These are phyloP conservation scores for Pleurotus ostreatus DNA, from an alignment of 768 basidiomycete species.

Conservation along the genomic window DNA sequence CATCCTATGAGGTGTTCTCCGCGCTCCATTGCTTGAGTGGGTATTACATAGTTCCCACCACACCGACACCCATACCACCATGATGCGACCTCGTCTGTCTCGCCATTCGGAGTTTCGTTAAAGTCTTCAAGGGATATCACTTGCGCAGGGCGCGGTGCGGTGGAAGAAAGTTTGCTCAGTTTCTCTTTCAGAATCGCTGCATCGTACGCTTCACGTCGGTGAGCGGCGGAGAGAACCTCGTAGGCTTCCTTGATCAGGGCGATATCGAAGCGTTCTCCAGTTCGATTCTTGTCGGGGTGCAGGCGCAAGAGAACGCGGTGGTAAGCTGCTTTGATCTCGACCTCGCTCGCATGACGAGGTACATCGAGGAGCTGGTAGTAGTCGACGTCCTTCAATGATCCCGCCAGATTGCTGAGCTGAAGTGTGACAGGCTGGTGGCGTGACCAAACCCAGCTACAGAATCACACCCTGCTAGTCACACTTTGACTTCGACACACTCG, in stretches of 20 bases:
- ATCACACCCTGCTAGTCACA: background rate
- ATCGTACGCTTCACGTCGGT: conserved; percentile 52
- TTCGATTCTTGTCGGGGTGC: conserved; percentile 49
- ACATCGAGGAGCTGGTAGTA: conserved; percentile 61
- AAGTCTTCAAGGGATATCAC: conserved; percentile 79
- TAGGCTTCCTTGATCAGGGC: conserved; percentile 67
- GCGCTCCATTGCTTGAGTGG: conserved; percentile 54
- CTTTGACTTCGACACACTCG: background rate
- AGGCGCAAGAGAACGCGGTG: conserved; percentile 57
- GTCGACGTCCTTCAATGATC: conserved; percentile 25
- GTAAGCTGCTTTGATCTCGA: conserved; percentile 67
- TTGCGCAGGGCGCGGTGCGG: conserved; percentile 66
- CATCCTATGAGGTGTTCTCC: conserved; percentile 75
- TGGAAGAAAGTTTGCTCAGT: background rate
- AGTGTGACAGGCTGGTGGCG: background rate
- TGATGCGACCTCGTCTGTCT: conserved; percentile 22
- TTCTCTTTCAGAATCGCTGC: conserved; percentile 3
- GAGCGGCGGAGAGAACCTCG: conserved; percentile 47
- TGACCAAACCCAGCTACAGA: background rate
- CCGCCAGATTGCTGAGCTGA: conserved; percentile 13
- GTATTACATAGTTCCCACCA: conserved; percentile 61
- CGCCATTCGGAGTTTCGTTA: conserved; percentile 20
- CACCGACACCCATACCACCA: conserved; percentile 74
- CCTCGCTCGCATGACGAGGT: conserved; percentile 39
- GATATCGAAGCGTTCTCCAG: conserved; percentile 37